A percentile compares a stretch with the other conserved stretches of the same genome.
phyloP scores from a whole-genome alignment of 2,329 filamentous ascomycete species.

The Botrytis galanthina region DNA sequence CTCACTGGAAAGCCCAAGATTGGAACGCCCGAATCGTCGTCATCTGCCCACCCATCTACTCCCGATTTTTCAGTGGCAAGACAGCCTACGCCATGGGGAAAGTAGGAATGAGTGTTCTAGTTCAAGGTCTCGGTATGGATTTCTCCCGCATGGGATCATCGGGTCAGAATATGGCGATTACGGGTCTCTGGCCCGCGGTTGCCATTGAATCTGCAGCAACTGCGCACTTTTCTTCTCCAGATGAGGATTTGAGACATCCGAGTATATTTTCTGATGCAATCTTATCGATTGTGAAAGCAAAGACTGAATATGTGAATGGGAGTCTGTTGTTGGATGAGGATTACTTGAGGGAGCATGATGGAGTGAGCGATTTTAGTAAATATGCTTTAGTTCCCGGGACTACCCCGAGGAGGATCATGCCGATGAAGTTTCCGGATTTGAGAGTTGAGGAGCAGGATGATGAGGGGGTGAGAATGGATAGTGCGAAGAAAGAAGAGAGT shows the following conservation, averaged over 20 bases:
- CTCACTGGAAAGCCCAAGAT: constrained; percentile 55
- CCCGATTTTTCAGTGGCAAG: constrained; percentile 80
- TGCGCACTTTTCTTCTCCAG: constrained; percentile 38
- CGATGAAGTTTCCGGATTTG: constrained; percentile 61
- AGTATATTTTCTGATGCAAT: constrained; percentile 80
- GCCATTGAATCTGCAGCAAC: constrained; percentile 76
- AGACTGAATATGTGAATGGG: constrained; percentile 64
- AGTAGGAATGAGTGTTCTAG: constrained; percentile 77
- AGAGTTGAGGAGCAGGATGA: constrained; percentile 76
- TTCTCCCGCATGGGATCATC: constrained; percentile 58
- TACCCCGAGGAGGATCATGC: constrained; percentile 74
- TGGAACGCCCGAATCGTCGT: constrained; percentile 68
- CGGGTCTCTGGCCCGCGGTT: constrained; percentile 78
- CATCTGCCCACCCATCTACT: constrained; percentile 82
- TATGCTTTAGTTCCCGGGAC: constrained; percentile 68
- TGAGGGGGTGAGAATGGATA: constrained; percentile 71
- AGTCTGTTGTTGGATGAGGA: constrained; percentile 75
- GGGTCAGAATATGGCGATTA: constrained; percentile 70
- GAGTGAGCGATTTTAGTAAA: constrained; percentile 67
- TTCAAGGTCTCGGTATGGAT: constrained; percentile 80
- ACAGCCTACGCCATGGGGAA: constrained; percentile 80
- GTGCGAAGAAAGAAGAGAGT: constrained; percentile 41
- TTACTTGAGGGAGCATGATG: constrained; percentile 63
- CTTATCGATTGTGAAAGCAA: constrained; percentile 64
- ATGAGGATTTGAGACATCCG: constrained; percentile 62